Evolutionary conservation across 2,329 filamentous ascomycete genomes (phyloP), one percentile per base, ranked within the genome.

Genomic region (Fusarium agapanthi): DNA sequence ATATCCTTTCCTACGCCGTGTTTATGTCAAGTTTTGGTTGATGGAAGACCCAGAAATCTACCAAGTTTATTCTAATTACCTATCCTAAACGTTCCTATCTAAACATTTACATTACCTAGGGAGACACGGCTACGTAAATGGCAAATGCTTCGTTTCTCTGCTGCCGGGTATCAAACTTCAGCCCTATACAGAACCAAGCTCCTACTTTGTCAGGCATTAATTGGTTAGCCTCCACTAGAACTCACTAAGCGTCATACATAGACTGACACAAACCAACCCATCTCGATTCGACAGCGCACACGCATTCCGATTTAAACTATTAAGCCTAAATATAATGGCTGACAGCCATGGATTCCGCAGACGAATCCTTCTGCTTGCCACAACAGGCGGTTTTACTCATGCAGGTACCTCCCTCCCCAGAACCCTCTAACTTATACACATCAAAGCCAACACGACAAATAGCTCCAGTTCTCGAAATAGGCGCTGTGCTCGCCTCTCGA

Each of bases 401-500:
- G 80, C 80, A 28, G 76, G 79, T 78, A 58, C 32, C 40, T n/a
- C 37, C 50, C 38, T n/a, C 40, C 51, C 30, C 45, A 38, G 34
- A 30, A 38, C 45, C 11, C 24, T 20, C 26, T 6, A 28, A 47
- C 44, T 47, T 47, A 11, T 12, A 10, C 18, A 30, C 10, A n/a
- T 24, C 44, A n/a, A 26, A 54, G 45, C 62, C 69, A 53, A 75
- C 56, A 32, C 5, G 4, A 11, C 22, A 54, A 54, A 13, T 44
- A 80, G 81, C 79, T 5, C 81, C 81, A 3, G 73, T 83, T 11
- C 76, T 83, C 22, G 81, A 84, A 60, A 76, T 83, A 37, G 80
- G 79, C 26, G 71, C 75, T 15, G 75, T 80, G 1, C 78, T 83
- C 18, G 74, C 80, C 28, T 64, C 76, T 13, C 77, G 81, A 34